These are phyloP conservation scores for Saccharomycopsis oosterbeekiorum DNA, from an alignment of 805 yeast species.

Conservation along the genomic window DNA sequence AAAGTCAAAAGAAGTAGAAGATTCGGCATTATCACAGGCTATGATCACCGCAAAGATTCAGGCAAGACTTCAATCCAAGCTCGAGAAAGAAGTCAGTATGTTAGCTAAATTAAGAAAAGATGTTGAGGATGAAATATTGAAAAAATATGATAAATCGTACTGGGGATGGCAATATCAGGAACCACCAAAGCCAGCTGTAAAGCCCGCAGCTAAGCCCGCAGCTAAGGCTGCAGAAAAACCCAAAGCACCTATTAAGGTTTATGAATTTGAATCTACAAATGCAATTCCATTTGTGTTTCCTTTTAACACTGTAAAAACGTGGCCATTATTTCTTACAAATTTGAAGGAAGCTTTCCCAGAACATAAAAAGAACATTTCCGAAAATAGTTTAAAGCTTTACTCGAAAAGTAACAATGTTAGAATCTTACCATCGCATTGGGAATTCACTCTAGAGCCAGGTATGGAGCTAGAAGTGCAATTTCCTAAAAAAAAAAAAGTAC, in stretches of 20 bases:
- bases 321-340: constrained; percentile 8
- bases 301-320: constrained; percentile 11
- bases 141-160: constrained; percentile 17
- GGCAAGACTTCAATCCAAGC: constrained; percentile 13
- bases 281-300: constrained; percentile 14
- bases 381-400: constrained; percentile 7
- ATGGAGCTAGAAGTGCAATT: constrained; percentile 8
- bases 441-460: constrained; percentile 12
- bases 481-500: neutral
- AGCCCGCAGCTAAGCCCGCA: neutral
- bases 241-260: constrained; percentile 15
- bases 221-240: constrained; percentile 1
- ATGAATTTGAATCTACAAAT: constrained; percentile 1
- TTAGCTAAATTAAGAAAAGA: constrained; percentile 10
- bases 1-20: constrained; percentile 3
- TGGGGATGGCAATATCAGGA: constrained; percentile 18
- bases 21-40: constrained; percentile 12
- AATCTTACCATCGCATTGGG: constrained; percentile 17
- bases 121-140: constrained; percentile 16
- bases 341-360: constrained; percentile 16
- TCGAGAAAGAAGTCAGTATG: constrained; percentile 13
- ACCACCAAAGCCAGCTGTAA: neutral
- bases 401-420: constrained; percentile 3
- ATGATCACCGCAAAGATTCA: constrained; percentile 18
- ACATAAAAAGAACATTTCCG: constrained; percentile 1